Evolutionary conservation across 495 filamentous ascomycete species (phyloP), one percentile per base, ranked within the genome.

Genomic region (Neurospora sp.): DNA sequence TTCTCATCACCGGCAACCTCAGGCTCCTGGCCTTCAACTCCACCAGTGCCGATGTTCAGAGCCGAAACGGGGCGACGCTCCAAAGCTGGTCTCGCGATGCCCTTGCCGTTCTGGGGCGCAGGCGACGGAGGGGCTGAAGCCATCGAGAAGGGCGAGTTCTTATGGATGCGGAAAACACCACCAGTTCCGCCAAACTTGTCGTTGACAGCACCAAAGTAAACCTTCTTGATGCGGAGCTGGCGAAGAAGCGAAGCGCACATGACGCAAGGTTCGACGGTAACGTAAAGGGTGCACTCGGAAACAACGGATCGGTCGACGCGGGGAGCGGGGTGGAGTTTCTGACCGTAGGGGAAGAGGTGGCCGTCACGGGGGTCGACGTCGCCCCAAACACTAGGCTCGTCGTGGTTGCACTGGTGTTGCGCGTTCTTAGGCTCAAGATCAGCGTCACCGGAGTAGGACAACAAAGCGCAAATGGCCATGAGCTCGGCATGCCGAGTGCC

Each of bases 161-260:
- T 88, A 80, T 98, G 94, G 38, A 98, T 85, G 39, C 88, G 89
- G 78, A 99, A 86, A 2, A 98, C 95, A 42, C 96, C 94, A 8
- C 96, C 96, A 59, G 92, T 96, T 39, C 96, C 96, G 18, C 96
- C 96, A 84, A 99, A 99, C 66, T 95, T 91, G 77, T 98, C 96
- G 83, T 99, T 99, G 69, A 89, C 85, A 73, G 94, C 96, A n/a
- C 96, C 96, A 81, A 92, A 98, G 82, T 92, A 98, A 3, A 98
- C 96, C 71, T 87, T 89, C 71, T 90, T 86, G 78, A 99, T 91
- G 7, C 88, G 85, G 71, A 93, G 89, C 80, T 98, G 96, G 39
- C 92, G 90, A 39, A 99, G 86, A 38, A 94, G 88, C n/a, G 93
- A 94, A 3, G 96, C 95, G 78, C 96, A 99, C 96, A 99, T 99